Percentiles rank a stretch among this genome's conserved stretches.
phyloP scores from a whole-genome alignment of 495 filamentous ascomycete genomes.

The Aspergillus saccharolyticus region DNA sequence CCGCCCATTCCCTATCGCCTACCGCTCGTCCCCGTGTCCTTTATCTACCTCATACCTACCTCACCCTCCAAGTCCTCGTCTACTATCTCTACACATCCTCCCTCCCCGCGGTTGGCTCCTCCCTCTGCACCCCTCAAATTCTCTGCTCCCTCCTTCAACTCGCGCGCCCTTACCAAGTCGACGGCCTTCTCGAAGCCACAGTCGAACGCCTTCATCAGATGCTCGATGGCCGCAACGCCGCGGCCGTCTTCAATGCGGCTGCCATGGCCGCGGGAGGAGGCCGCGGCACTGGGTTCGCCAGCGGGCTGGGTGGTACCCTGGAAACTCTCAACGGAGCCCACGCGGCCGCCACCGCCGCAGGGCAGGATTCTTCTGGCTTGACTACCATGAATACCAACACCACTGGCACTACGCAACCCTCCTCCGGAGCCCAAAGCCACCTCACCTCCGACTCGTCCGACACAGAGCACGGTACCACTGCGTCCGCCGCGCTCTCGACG shows the following conservation, averaged over 20 bases:
- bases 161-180: slow-evolving; percentile 85
- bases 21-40: slow-evolving; percentile 74
- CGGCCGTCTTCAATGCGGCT: slow-evolving; percentile 95
- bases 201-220: slow-evolving; percentile 88
- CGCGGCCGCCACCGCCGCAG: not conserved
- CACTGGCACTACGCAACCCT: slow-evolving; percentile 20
- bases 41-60: slow-evolving; percentile 87
- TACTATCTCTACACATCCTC: slow-evolving; percentile 91
- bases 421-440: slow-evolving; percentile 23
- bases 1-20: slow-evolving; percentile 55
- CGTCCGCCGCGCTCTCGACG: slow-evolving; percentile 24
- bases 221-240: slow-evolving; percentile 88
- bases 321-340: slow-evolving; percentile 40
- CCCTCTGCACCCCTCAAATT: slow-evolving; percentile 90
- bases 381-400: slow-evolving; percentile 17
- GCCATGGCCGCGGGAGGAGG: slow-evolving; percentile 97
- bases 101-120: slow-evolving; percentile 66
- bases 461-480: slow-evolving; percentile 36
- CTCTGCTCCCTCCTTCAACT: slow-evolving; percentile 93
- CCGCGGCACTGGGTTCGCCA: slow-evolving; percentile 53
- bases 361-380: not conserved
- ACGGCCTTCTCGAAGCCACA: slow-evolving; percentile 85
- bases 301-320: slow-evolving; percentile 41
- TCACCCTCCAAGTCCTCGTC: slow-evolving; percentile 80
- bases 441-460: slow-evolving; percentile 43